A percentile compares a stretch with the other conserved stretches of the same genome.
Conservation (phyloP, 228 moss, liverwort and hornwort species). For the Sphagnum fallax region DNA sequence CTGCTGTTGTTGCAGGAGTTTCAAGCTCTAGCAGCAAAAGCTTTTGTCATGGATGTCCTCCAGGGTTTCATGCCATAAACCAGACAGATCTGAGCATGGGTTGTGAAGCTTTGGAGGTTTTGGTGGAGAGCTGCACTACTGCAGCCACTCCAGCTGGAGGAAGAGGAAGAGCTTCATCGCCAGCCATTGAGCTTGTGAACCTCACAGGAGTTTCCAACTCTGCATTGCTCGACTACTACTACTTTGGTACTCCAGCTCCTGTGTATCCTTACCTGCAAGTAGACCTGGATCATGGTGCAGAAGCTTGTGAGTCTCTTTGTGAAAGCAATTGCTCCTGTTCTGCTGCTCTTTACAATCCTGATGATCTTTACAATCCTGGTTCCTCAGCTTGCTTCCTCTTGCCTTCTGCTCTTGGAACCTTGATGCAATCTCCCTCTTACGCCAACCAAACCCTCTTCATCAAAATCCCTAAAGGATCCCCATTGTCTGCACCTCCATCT, state of each 20-base stretch:
- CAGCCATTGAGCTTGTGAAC: constrained; percentile 1
- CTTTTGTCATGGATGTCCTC: background rate
- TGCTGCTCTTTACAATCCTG: background rate
- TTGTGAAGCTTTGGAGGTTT: background rate
- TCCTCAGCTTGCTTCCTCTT: background rate
- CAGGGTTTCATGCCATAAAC: constrained; percentile 1
- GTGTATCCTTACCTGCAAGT: background rate
- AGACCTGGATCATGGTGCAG: background rate
- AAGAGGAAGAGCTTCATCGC: background rate
- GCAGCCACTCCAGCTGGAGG: background rate
- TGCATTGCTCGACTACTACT: background rate
- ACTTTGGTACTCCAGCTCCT: background rate
- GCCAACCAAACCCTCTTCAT: no score
- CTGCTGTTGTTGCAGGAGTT: background rate
- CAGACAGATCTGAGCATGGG: background rate
- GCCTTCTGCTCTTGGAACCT: background rate
- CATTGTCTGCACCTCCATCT: no score
- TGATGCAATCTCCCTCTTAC: no score
- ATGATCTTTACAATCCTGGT: no score
- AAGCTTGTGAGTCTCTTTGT: background rate
- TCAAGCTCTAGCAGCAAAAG: background rate
- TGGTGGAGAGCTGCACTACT: background rate
- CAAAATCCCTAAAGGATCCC: no score
- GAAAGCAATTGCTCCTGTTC: background rate
- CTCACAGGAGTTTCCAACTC: background rate